A percentile compares a stretch with the other conserved stretches of the same genome.
Evolutionary conservation across 2,329 filamentous ascomycete genomes (phyloP).

Genomic region (Xylariales sp.): DNA sequence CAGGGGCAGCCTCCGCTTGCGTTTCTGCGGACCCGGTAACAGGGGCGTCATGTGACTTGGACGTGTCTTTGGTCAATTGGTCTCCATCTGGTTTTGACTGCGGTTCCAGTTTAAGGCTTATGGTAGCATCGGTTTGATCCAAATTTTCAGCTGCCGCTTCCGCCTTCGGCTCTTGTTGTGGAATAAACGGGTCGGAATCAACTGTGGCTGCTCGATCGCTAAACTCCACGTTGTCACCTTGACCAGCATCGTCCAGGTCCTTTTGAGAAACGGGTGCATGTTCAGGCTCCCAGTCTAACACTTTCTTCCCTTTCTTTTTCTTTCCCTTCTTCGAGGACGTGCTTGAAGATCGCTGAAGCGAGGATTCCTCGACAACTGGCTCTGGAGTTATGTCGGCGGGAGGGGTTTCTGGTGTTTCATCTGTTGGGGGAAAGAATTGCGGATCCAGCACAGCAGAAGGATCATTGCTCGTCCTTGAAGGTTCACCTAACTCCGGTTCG

Average conservation of each 20-base stretch:
- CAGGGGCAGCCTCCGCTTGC: conserved; percentile 4
- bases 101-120: background rate
- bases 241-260: no score
- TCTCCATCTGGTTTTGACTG: conserved; percentile 6
- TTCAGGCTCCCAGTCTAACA: conserved; percentile 10
- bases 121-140: no score
- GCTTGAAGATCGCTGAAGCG: background rate
- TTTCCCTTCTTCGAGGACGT: conserved; percentile 24
- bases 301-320: conserved; percentile 19
- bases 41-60: conserved; percentile 1
- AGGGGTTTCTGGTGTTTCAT: background rate
- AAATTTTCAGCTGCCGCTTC: no score
- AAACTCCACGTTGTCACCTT: no score
- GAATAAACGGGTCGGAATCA: no score
- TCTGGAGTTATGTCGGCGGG: background rate
- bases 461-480: background rate
- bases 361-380: background rate
- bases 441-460: background rate
- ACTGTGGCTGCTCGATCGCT: no score
- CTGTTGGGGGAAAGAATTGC: background rate
- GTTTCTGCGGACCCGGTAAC: background rate
- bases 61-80: conserved; percentile 8
- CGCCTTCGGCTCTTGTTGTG: no score
- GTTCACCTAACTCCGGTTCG: background rate
- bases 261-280: background rate